Conservation (phyloP, 805 yeast genomes). For the Cyberlindnera japonica region DNA sequence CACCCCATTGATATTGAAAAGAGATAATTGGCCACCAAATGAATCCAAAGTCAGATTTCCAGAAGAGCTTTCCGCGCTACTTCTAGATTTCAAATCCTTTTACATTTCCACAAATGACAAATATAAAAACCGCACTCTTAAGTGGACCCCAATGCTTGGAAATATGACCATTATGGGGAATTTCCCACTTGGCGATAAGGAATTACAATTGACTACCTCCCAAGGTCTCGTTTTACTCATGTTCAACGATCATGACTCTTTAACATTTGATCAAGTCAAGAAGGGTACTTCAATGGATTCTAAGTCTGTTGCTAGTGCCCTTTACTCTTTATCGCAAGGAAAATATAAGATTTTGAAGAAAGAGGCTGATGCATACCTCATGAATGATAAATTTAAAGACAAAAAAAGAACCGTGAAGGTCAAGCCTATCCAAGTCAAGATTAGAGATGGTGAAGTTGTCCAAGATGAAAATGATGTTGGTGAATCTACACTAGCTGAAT, state of each 20-base stretch:
- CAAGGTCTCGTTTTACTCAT: conserved; percentile 22
- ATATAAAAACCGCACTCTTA: conserved; percentile 11
- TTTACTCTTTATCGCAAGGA: conserved; percentile 25
- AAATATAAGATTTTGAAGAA: conserved; percentile 21
- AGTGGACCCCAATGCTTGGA: conserved; percentile 24
- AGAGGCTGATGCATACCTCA: conserved; percentile 2
- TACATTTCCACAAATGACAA: conserved; percentile 12
- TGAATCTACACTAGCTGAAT: conserved; percentile 3
- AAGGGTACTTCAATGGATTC: conserved; percentile 16
- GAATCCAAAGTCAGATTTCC: conserved; percentile 12
- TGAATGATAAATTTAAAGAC: conserved; percentile 21
- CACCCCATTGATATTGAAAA: conserved; percentile 20
- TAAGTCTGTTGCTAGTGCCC: conserved; percentile 13
- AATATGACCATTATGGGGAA: conserved; percentile 18
- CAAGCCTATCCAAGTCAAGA: conserved; percentile 20
- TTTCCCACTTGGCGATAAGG: conserved; percentile 17
- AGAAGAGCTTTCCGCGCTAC: conserved; percentile 2
- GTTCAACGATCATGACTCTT: conserved; percentile 17
- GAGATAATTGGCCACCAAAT: conserved; percentile 20
- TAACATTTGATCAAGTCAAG: conserved; percentile 17
- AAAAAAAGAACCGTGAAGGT: conserved; percentile 15
- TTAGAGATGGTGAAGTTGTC: conserved; percentile 14
- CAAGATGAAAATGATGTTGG: conserved; percentile 9
- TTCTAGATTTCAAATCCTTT: conserved; percentile 12
- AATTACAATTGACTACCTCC: conserved; percentile 19